phyloP scores from a whole-genome alignment of 2,329 filamentous ascomycete genomes.

The Sclerotinia nivalis region DNA sequence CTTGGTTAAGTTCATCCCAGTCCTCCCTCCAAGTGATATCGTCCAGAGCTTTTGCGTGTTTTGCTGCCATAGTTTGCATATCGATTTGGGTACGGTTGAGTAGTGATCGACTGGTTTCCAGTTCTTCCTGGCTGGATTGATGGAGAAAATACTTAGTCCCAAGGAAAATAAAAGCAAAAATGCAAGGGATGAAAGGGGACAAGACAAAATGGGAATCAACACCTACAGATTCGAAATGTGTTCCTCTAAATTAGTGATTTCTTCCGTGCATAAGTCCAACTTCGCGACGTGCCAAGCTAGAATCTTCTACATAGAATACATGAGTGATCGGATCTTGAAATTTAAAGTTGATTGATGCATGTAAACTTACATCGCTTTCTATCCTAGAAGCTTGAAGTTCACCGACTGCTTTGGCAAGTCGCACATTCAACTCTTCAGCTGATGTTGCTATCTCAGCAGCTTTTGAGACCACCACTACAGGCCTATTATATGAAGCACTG shows the following conservation, averaged over 20 bases:
- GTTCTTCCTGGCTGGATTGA: constrained; percentile 53
- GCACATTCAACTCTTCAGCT: constrained; percentile 51
- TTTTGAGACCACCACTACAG: constrained; percentile 35
- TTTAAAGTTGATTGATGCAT: background rate
- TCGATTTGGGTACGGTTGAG: constrained; percentile 62
- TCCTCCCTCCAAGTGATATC: constrained; percentile 59
- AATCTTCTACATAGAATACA: constrained; percentile 52
- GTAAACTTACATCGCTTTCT: constrained; percentile 55
- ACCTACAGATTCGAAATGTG: constrained; percentile 58
- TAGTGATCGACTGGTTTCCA: constrained; percentile 59
- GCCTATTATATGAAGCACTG: background rate
- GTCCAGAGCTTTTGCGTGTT: constrained; percentile 52
- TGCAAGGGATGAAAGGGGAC: constrained; percentile 29
- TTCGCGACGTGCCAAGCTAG: constrained; percentile 60
- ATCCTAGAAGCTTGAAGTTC: constrained; percentile 58
- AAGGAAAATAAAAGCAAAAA: constrained; percentile 25
- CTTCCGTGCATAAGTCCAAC: constrained; percentile 57
- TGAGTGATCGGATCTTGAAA: background rate
- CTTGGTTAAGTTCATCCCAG: constrained; percentile 54
- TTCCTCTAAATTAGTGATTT: constrained; percentile 60
- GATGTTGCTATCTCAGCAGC: constrained; percentile 44
- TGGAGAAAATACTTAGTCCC: constrained; percentile 1
- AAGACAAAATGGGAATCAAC: background rate
- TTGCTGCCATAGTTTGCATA: constrained; percentile 62
- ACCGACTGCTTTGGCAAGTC: constrained; percentile 52